Evolutionary conservation across 1,284 basidiomycete genomes (phyloP).

Genomic region (Cutaneotrichosporon sp.): DNA sequence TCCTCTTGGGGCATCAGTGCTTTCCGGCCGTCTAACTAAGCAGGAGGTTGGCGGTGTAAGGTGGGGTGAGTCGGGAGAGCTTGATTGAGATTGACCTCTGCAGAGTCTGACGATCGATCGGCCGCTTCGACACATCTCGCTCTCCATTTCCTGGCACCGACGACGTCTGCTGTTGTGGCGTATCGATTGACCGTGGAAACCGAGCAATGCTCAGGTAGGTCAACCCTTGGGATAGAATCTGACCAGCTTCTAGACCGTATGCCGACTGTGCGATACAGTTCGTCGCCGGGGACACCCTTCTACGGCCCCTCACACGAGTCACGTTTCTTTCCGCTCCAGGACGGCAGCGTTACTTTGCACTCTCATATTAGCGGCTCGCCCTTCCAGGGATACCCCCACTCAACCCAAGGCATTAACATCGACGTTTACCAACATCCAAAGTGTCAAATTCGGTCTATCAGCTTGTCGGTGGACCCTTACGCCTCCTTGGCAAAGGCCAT

Average conservation of each 20-base stretch:
- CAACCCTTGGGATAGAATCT: neutral
- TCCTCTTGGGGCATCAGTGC: neutral
- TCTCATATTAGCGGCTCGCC: slow-evolving; percentile 66
- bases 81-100: neutral
- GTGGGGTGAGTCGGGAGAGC: neutral
- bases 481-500: slow-evolving; percentile 68
- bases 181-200: slow-evolving; percentile 12
- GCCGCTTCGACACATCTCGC: slow-evolving; percentile 1
- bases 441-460: slow-evolving; percentile 56
- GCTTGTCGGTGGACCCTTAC: slow-evolving; percentile 64
- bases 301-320: slow-evolving; percentile 56
- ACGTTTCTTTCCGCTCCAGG: slow-evolving; percentile 64
- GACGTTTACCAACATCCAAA: slow-evolving; percentile 49
- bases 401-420: slow-evolving; percentile 26
- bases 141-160: neutral
- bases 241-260: slow-evolving; percentile 19
- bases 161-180: slow-evolving; percentile 13
- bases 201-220: slow-evolving; percentile 24
- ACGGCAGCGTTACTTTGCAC: slow-evolving; percentile 62
- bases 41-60: neutral
- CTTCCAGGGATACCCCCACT: slow-evolving; percentile 55
- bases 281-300: neutral
- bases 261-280: slow-evolving; percentile 40
- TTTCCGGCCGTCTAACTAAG: neutral
- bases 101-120: neutral